A percentile compares a stretch with the other conserved stretches of the same genome.
Conservation (phyloP, 1,284 basidiomycete species). For the Sanguinoderma infundibulare region DNA sequence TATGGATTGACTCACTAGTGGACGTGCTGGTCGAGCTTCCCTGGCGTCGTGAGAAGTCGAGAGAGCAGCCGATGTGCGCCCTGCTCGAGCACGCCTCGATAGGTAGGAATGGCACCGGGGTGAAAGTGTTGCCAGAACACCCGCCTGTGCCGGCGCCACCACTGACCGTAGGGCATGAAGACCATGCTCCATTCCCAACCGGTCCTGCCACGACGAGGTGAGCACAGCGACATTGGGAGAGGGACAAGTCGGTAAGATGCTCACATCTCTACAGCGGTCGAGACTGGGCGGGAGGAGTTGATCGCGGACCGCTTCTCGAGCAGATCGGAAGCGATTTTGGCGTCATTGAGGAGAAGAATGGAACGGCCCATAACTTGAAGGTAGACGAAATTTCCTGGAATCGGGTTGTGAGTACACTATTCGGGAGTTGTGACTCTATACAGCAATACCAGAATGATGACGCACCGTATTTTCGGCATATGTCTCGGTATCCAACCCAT, state of each 20-base stretch:
- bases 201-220: background rate
- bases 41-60: background rate
- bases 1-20: background rate
- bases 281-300: slow-evolving; percentile 1
- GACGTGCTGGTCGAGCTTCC: background rate
- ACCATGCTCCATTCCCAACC: slow-evolving; percentile 6
- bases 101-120: background rate
- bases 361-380: slow-evolving; percentile 1
- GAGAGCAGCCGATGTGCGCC: background rate
- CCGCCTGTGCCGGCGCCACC: slow-evolving; percentile 5
- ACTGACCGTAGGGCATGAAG: slow-evolving; percentile 3
- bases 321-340: background rate
- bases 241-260: background rate
- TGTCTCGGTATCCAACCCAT: background rate
- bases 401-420: background rate
- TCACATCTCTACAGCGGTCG: background rate
- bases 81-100: background rate
- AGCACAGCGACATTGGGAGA: background rate
- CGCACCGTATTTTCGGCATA: background rate
- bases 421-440: background rate
- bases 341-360: slow-evolving; percentile 4
- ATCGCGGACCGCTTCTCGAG: slow-evolving; percentile 5
- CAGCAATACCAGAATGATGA: background rate
- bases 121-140: slow-evolving; percentile 7
- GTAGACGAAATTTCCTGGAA: background rate